phyloP scores from a whole-genome alignment of 768 basidiomycete genomes.

The Cyclocybe aegerita region DNA sequence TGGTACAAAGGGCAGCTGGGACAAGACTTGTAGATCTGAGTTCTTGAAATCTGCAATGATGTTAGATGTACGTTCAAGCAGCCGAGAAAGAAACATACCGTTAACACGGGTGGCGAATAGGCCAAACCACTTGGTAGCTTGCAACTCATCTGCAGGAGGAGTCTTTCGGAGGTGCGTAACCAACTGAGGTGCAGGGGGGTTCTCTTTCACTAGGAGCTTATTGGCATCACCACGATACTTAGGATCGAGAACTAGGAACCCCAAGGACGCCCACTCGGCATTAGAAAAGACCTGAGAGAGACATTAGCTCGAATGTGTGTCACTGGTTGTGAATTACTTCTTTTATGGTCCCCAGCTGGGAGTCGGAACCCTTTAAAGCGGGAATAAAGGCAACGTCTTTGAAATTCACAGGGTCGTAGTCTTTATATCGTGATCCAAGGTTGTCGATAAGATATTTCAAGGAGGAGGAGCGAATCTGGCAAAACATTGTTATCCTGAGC shows the following conservation, averaged over 20 bases:
- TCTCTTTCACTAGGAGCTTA: constrained; percentile 68
- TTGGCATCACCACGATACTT: constrained; percentile 47
- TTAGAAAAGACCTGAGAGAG: constrained; percentile 63
- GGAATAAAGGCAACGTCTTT: constrained; percentile 76
- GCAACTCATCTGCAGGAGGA: constrained; percentile 53
- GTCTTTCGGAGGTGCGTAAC: constrained; percentile 55
- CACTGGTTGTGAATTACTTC: constrained; percentile 45
- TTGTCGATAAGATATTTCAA: constrained; percentile 85
- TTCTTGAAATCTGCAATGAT: constrained; percentile 52
- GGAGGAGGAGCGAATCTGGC: constrained; percentile 52
- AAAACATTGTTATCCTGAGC: not conserved
- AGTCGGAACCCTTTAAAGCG: constrained; percentile 51
- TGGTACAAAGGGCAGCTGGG: constrained; percentile 68
- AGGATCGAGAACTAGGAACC: constrained; percentile 69
- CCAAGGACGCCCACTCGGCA: constrained; percentile 68
- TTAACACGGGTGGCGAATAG: constrained; percentile 57
- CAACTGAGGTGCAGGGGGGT: constrained; percentile 65
- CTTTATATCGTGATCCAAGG: constrained; percentile 53
- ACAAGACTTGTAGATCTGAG: constrained; percentile 55
- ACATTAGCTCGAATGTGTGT: not conserved
- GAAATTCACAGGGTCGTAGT: constrained; percentile 58
- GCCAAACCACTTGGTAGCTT: constrained; percentile 68
- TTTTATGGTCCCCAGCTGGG: constrained; percentile 56
- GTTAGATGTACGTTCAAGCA: not conserved
- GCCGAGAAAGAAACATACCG: constrained; percentile 17